These are phyloP conservation scores for Cystobasidium sp. DNA, from an alignment of 1,284 basidiomycete species.

Conservation along the genomic window DNA sequence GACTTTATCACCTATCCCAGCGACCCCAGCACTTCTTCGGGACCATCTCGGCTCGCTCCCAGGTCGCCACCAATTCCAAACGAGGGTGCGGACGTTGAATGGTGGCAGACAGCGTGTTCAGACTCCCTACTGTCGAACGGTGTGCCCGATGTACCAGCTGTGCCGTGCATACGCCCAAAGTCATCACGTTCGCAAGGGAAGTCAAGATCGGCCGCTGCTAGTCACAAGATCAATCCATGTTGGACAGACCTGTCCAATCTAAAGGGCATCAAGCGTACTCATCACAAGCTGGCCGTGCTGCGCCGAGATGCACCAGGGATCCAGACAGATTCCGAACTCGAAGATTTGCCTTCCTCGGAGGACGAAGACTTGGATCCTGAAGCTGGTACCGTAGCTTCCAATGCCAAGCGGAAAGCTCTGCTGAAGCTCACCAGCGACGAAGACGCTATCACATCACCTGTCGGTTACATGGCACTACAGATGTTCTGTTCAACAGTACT, in stretches of 20 bases:
- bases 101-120: constrained; percentile 28
- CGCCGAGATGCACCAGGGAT: constrained; percentile 17
- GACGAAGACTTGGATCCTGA: background rate
- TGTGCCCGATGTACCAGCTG: constrained; percentile 23
- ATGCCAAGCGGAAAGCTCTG: background rate
- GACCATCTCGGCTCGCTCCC: background rate
- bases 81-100: background rate
- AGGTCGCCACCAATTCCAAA: background rate
- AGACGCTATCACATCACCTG: background rate
- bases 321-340: background rate
- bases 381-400: background rate
- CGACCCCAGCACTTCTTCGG: background rate
- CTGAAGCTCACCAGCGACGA: background rate
- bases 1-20: background rate
- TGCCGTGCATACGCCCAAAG: background rate
- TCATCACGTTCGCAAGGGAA: background rate
- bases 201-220: background rate
- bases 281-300: constrained; percentile 19
- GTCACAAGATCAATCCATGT: background rate
- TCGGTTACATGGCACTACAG: background rate
- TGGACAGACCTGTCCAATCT: constrained; percentile 10
- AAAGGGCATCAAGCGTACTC: constrained; percentile 11
- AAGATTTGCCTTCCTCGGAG: background rate
- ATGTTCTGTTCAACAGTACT: constrained; percentile 55
- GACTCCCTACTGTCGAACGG: constrained; percentile 11